Evolutionary conservation across 176 grass and related monocot species (phyloP).

Genomic region (Sorghum bicolor): DNA sequence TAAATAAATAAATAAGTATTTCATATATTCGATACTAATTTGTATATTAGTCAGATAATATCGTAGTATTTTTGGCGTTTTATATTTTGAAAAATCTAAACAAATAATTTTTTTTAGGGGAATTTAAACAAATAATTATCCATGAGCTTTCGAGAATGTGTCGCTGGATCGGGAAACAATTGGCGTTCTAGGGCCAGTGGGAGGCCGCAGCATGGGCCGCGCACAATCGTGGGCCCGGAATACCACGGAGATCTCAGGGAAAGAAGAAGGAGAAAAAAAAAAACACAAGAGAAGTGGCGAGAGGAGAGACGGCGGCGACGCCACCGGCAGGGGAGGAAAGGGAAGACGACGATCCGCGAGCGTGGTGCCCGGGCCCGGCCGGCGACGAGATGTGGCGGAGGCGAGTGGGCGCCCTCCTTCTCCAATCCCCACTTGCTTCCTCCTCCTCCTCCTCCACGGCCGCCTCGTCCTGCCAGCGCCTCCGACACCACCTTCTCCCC

Average conservation of each 20-base stretch:
- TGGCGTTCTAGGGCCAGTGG: no score
- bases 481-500: neutral
- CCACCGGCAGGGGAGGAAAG: neutral
- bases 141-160: no score
- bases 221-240: neutral
- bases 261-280: neutral
- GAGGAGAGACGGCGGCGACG: neutral
- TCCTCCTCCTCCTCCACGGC: neutral
- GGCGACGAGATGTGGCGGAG: conserved; percentile 34
- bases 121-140: no score
- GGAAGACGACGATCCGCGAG: neutral
- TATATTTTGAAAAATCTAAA: no score
- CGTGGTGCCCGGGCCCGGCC: neutral
- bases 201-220: no score
- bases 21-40: no score
- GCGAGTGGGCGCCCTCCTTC: conserved; percentile 28
- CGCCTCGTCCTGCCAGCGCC: neutral
- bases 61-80: no score
- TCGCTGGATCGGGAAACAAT: no score
- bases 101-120: no score
- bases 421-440: neutral
- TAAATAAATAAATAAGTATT: no score
- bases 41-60: no score
- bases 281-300: neutral
- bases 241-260: neutral